Evolutionary conservation across 1,284 basidiomycete genomes (phyloP), one percentile per base, ranked within the genome.

Genomic region (Malassezia japonica): DNA sequence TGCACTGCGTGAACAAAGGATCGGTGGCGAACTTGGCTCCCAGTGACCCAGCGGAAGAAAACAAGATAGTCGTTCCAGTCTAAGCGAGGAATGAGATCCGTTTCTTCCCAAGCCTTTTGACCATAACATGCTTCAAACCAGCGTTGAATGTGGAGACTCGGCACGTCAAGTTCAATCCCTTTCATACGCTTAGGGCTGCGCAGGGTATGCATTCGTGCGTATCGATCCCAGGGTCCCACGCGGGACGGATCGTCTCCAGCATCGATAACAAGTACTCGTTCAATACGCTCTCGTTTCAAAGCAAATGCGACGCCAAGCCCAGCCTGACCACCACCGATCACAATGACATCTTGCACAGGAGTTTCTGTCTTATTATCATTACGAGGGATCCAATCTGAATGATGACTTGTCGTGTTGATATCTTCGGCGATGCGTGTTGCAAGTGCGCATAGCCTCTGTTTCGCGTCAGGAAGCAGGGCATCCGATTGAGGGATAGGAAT

Each of bases 81-180:
- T n/a, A 48, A 9, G 13, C 46, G 46, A 13, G 46, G 46, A 9
- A 48, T 37, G 2, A 48, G 46, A 12, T 48, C 46, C 2, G 46
- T 48, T 12, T 48, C 29, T 13, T n/a, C 28, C 46, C 46, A 48
- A 5, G 46, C 46, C 12, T 38, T 35, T 24, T 48, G 15, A 12
- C 46, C 46, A 28, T 48, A 48, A 23, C 46, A 48, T 21, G 46
- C 46, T 28, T 48, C 46, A 31, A 48, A 48, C 46, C 46, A 48
- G 3, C 46, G 37, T 37, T 40, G 37, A 24, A 48, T 48, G 23
- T 48, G 46, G 3, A 48, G 46, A 34, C 46, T 48, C 4, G 46
- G 46, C 12, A 48, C 46, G 34, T 48, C 46, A 12, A 48, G 28
- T n/a, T 48, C 46, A 3, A 48, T 48, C 8, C 46, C 46, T 21